Evolutionary conservation across 169 alveolate genomes (phyloP).

Genomic region (Ichthyophthirius multifiliis): DNA sequence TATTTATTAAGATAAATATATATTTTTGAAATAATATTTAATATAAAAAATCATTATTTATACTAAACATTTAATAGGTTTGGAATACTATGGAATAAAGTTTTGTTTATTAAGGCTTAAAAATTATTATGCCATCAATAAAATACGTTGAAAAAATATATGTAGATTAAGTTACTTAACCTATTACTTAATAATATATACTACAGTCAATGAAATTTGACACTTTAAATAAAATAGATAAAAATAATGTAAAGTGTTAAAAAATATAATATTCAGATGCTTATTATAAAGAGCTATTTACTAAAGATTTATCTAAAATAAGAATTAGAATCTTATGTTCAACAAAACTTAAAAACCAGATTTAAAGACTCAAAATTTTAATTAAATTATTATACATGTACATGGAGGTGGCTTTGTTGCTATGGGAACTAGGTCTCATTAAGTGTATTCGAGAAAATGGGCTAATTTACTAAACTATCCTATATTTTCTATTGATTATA

Average conservation of each 20-base stretch:
- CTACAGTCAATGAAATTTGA: not conserved
- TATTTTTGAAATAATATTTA: too few species aligned
- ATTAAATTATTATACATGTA: constrained; percentile 1
- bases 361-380: not conserved
- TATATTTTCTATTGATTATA: constrained; percentile 81
- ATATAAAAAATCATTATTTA: too few species aligned
- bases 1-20: not conserved
- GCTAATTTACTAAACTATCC: constrained; percentile 71
- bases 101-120: not conserved
- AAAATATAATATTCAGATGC: too few species aligned
- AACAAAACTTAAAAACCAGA: too few species aligned
- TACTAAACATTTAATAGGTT: not conserved
- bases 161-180: not conserved
- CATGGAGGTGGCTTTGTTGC: constrained; percentile 89
- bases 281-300: too few species aligned
- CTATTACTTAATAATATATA: not conserved
- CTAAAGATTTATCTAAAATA: too few species aligned
- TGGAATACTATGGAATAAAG: constrained; percentile 6
- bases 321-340: too few species aligned
- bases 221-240: not conserved
- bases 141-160: not conserved
- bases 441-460: constrained; percentile 81
- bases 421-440: constrained; percentile 78
- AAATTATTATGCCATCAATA: not conserved
- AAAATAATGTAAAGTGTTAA: too few species aligned